Conservation (phyloP, 2,329 filamentous ascomycete genomes). For the Colletotrichum acutatum region DNA sequence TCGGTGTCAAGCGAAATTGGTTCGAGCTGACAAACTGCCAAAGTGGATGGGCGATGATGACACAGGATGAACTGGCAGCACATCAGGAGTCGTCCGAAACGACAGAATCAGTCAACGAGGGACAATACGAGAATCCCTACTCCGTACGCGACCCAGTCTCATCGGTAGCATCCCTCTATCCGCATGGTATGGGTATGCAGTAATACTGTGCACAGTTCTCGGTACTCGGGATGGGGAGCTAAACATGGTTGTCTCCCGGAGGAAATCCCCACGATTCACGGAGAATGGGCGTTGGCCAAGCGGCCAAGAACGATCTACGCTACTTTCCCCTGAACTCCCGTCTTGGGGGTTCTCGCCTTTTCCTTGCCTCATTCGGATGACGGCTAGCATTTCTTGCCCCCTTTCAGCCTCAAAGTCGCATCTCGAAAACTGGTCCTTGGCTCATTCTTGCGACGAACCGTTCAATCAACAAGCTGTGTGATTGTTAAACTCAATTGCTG, state of each 20-base stretch:
- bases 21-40: neutral
- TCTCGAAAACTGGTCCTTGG: neutral
- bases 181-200: too few relatives aligned
- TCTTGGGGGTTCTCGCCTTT: neutral
- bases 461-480: too few relatives aligned
- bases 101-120: neutral
- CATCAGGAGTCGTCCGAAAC: neutral
- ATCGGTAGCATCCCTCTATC: neutral
- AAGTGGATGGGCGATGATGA: neutral
- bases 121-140: neutral
- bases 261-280: neutral
- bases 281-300: neutral
- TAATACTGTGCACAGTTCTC: neutral
- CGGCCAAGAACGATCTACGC: neutral
- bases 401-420: neutral
- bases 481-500: neutral
- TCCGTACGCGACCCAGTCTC: neutral
- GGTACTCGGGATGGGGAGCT: neutral
- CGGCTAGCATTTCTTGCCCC: neutral
- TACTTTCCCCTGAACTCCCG: neutral
- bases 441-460: neutral
- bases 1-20: slow-evolving; percentile 18
- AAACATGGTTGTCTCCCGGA: neutral
- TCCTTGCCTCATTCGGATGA: neutral
- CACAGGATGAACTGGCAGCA: neutral